Evolutionary conservation across 306 rosid genomes (phyloP).

Genomic region (Pyrus bretschneideri): DNA sequence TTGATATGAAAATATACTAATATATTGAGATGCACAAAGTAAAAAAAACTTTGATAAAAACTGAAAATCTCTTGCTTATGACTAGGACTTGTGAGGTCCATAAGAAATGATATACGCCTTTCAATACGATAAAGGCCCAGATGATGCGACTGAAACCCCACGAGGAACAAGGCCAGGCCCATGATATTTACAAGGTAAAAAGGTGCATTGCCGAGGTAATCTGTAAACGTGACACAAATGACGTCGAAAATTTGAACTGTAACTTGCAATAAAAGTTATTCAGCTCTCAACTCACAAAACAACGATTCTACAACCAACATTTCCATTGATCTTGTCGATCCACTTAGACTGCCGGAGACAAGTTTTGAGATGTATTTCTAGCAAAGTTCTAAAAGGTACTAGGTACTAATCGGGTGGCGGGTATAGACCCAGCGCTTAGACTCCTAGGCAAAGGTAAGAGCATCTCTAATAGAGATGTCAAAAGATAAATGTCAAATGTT

Average conservation of each 20-base stretch:
- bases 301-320: background rate
- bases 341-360: too few species aligned
- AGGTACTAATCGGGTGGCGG: too few species aligned
- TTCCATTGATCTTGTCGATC: background rate
- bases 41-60: too few species aligned
- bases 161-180: background rate
- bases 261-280: background rate
- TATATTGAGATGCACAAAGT: too few species aligned
- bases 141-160: background rate
- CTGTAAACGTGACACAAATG: background rate
- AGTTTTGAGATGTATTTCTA: background rate
- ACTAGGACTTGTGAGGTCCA: background rate
- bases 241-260: background rate
- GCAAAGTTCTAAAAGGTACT: too few species aligned
- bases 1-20: too few species aligned
- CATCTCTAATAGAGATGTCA: too few species aligned
- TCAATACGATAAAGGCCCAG: background rate
- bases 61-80: background rate
- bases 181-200: background rate
- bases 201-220: rapidly evolving
- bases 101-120: background rate
- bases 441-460: too few species aligned
- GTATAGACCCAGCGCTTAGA: too few species aligned
- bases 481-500: too few species aligned
- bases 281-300: background rate